Evolutionary conservation across 2,329 filamentous ascomycete genomes (phyloP).

Genomic region (Trichophyton rubrum): DNA sequence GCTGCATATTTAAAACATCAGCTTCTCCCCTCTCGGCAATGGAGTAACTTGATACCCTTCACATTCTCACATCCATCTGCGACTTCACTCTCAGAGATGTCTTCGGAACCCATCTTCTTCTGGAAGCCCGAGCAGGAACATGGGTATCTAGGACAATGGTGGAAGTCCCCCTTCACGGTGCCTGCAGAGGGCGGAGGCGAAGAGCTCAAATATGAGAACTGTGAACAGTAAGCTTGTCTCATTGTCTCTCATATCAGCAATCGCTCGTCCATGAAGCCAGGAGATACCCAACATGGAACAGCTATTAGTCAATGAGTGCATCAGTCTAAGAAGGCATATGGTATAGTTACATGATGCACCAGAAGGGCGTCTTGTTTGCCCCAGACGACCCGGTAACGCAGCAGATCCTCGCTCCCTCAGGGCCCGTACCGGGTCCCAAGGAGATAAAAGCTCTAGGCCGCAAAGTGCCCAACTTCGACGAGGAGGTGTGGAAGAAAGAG

Average conservation of each 20-base stretch:
- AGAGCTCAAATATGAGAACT: conserved; percentile 13
- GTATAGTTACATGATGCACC: conserved; percentile 24
- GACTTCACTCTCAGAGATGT: background rate
- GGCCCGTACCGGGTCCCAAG: conserved; percentile 16
- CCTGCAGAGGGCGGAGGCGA: background rate
- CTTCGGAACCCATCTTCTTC: conserved; percentile 13
- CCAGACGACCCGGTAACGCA: conserved; percentile 18
- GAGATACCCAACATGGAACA: background rate
- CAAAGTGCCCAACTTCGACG: conserved; percentile 23
- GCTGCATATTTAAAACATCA: background rate
- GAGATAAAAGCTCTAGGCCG: conserved; percentile 20
- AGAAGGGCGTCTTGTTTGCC: conserved; percentile 24
- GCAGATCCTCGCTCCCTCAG: conserved; percentile 17
- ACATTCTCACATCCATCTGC: background rate
- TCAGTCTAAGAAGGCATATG: background rate
- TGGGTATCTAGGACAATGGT: conserved; percentile 18
- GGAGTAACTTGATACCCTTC: background rate
- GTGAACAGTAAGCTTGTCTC: conserved; percentile 12
- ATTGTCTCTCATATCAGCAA: background rate
- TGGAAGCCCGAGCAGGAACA: conserved; percentile 16
- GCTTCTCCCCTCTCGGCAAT: background rate
- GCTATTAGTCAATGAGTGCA: too few relatives aligned
- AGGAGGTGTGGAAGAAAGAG: conserved; percentile 19
- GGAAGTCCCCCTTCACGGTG: conserved; percentile 13
- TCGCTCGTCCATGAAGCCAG: background rate